phyloP scores from a whole-genome alignment of 768 basidiomycete species.

The Leccinum aurantiacum region DNA sequence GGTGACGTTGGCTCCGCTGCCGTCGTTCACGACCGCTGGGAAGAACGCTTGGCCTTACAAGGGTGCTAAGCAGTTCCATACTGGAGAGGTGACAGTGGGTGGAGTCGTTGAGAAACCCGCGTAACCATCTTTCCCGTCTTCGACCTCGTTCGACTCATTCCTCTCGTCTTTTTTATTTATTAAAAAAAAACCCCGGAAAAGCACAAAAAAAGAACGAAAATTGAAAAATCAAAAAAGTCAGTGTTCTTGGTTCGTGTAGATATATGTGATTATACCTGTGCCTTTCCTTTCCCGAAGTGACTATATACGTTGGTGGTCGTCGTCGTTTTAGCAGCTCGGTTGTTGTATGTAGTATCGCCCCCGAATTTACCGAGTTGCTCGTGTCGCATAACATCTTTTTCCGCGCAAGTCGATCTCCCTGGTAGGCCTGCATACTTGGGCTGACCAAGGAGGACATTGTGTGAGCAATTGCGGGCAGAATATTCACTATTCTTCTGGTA shows the following conservation, averaged over 20 bases:
- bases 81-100: neutral
- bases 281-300: neutral
- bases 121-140: neutral
- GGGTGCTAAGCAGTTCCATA: neutral
- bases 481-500: too few relatives aligned
- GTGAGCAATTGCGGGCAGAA: too few relatives aligned
- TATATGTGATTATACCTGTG: neutral
- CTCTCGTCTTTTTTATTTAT: neutral
- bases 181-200: neutral
- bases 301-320: neutral
- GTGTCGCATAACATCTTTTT: neutral
- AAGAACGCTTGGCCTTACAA: neutral
- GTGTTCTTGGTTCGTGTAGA: neutral
- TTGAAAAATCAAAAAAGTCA: neutral
- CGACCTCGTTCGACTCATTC: neutral
- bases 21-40: neutral
- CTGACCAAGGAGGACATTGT: too few relatives aligned
- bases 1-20: conserved; percentile 1
- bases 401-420: neutral
- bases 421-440: too few relatives aligned
- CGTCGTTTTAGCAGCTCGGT: neutral
- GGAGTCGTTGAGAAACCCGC: neutral
- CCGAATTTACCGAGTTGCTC: neutral
- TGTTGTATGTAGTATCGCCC: neutral
- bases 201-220: neutral